Percentiles rank a stretch among this genome's conserved stretches.
Conservation (phyloP, 768 basidiomycete species). For the Cubamyces sp. region DNA sequence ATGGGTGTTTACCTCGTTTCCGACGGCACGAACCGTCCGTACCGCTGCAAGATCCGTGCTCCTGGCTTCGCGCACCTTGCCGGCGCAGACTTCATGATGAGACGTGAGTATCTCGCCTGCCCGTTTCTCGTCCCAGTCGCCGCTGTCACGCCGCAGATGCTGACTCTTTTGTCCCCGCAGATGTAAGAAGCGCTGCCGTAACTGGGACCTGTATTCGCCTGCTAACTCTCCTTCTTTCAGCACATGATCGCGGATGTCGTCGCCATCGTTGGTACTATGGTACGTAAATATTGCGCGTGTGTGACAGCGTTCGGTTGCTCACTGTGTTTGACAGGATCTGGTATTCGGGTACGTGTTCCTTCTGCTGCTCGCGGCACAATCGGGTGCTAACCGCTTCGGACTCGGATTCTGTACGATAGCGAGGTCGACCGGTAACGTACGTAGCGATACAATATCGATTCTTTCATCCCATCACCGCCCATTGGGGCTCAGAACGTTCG, state of each 20-base stretch:
- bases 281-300: slow-evolving; percentile 39
- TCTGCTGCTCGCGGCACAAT: not conserved
- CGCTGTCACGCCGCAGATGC: slow-evolving; percentile 22
- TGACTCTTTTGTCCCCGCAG: slow-evolving; percentile 30
- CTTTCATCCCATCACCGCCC: not conserved
- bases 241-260: slow-evolving; percentile 95
- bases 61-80: slow-evolving; percentile 96
- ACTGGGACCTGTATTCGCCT: not conserved
- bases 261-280: slow-evolving; percentile 98
- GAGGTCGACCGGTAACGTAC: slow-evolving; percentile 48
- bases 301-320: slow-evolving; percentile 4
- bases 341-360: slow-evolving; percentile 82
- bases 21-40: slow-evolving; percentile 96
- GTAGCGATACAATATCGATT: slow-evolving; percentile 21
- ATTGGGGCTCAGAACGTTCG: not conserved
- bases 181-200: slow-evolving; percentile 37
- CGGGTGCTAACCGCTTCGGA: slow-evolving; percentile 4
- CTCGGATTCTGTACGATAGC: slow-evolving; percentile 33
- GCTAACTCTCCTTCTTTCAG: slow-evolving; percentile 40
- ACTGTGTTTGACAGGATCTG: slow-evolving; percentile 57
- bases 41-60: slow-evolving; percentile 96
- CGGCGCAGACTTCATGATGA: slow-evolving; percentile 98
- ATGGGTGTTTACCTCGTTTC: slow-evolving; percentile 99
- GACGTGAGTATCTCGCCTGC: slow-evolving; percentile 59
- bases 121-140: slow-evolving; percentile 12